These are phyloP conservation scores for Chloris gayana DNA, from an alignment of 176 grass and related monocot genomes.

Conservation along the genomic window DNA sequence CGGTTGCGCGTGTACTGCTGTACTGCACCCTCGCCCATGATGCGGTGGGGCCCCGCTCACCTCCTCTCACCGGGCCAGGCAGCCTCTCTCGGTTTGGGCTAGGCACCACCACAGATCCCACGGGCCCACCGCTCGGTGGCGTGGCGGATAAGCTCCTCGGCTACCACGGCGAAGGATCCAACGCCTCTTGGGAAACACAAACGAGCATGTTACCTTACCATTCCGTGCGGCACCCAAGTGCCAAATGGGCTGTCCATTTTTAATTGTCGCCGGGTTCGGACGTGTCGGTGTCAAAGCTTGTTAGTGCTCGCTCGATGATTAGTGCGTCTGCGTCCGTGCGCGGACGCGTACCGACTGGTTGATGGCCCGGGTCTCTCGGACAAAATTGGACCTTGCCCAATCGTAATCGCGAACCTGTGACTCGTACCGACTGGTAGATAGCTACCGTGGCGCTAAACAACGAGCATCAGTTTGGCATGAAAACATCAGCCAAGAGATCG, in stretches of 20 bases:
- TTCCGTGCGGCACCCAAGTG: slow-evolving; percentile 17
- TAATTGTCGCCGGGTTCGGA: neutral
- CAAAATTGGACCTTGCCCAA: neutral
- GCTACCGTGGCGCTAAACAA: too few species aligned
- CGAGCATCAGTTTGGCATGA: too few species aligned
- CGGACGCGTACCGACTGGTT: neutral
- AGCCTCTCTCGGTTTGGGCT: neutral
- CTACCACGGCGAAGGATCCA: neutral
- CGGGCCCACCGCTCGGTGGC: neutral
- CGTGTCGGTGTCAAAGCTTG: neutral
- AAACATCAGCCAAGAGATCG: too few species aligned
- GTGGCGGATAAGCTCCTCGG: neutral
- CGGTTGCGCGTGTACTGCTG: neutral
- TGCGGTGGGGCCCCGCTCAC: neutral
- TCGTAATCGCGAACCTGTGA: neutral
- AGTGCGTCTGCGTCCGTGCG: neutral
- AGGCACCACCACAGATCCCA: neutral
- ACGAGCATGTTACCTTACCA: neutral
- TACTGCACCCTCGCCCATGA: neutral
- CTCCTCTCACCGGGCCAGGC: neutral
- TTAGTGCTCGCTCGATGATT: neutral
- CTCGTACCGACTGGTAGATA: neutral
- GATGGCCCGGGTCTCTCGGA: neutral
- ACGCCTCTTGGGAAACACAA: neutral
- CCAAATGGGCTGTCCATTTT: neutral